Evolutionary conservation across 352 stramenopile genomes (phyloP).

Genomic region (Globisporangium perplexum): DNA sequence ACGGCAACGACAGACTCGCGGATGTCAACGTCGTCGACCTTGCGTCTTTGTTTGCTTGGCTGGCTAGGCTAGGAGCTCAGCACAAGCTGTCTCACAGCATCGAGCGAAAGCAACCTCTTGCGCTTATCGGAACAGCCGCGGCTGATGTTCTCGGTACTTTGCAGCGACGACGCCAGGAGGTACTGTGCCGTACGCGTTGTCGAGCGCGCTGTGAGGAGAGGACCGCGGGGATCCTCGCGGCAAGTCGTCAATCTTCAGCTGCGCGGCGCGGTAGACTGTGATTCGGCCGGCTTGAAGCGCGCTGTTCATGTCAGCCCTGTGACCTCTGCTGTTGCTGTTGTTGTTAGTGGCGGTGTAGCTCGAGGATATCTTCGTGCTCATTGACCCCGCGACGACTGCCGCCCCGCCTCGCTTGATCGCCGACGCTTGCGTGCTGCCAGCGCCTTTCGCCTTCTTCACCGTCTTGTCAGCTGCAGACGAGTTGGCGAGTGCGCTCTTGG

Average conservation of each 20-base stretch:
- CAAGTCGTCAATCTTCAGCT: constrained; percentile 15
- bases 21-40: no score
- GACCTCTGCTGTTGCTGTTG: background rate
- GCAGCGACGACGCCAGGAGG: constrained; percentile 1
- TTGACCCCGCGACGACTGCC: constrained; percentile 1
- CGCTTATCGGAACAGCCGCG: constrained; percentile 33
- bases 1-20: no score
- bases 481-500: background rate
- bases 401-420: constrained; percentile 6
- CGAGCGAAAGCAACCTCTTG: no score
- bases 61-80: no score
- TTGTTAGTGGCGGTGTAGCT: background rate
- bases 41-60: no score
- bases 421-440: background rate
- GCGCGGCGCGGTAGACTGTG: constrained; percentile 23
- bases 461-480: background rate
- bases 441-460: background rate
- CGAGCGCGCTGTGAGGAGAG: constrained; percentile 1
- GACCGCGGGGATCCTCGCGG: background rate
- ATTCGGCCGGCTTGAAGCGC: constrained; percentile 13
- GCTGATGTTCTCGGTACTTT: constrained; percentile 27
- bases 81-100: no score
- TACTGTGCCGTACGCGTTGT: constrained; percentile 4
- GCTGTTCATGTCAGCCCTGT: no score
- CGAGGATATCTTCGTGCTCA: background rate